Conservation (phyloP, 106 monocot species). For the Dioscorea alata region DNA sequence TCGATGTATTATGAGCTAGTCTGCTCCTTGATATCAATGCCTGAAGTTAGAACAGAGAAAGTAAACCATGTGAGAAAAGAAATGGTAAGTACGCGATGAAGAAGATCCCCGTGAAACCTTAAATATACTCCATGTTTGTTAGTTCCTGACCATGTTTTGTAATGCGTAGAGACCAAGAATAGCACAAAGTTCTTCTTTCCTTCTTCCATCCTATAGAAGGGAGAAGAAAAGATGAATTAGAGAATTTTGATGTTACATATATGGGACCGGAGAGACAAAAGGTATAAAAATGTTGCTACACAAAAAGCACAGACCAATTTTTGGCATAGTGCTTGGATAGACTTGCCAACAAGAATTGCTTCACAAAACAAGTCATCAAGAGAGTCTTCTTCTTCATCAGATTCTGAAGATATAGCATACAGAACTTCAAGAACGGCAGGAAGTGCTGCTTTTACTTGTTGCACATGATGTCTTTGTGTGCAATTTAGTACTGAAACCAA, state of each 20-base stretch:
- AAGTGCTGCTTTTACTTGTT: slow-evolving; percentile 73
- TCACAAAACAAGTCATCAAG: slow-evolving; percentile 32
- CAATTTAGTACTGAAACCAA: slow-evolving; percentile 47
- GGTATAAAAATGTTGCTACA: neutral
- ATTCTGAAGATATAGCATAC: slow-evolving; percentile 24
- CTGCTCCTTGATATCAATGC: slow-evolving; percentile 64
- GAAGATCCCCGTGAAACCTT: too few relatives aligned
- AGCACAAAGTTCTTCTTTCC: slow-evolving; percentile 55
- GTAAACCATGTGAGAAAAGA: too few relatives aligned
- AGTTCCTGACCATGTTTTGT: slow-evolving; percentile 52
- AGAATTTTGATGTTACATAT: neutral
- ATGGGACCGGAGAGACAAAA: too few relatives aligned
- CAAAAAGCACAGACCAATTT: slow-evolving; percentile 45
- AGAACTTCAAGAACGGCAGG: slow-evolving; percentile 65
- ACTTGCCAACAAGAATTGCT: slow-evolving; percentile 44
- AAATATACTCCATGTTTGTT: too few relatives aligned
- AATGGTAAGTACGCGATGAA: too few relatives aligned
- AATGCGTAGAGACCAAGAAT: slow-evolving; percentile 81
- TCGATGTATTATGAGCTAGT: slow-evolving; percentile 22
- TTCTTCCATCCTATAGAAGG: slow-evolving; percentile 35
- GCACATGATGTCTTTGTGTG: slow-evolving; percentile 66
- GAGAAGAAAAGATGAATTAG: neutral
- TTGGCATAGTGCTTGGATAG: slow-evolving; percentile 62
- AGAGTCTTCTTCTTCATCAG: slow-evolving; percentile 39
- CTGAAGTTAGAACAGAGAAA: slow-evolving; percentile 18